These are phyloP conservation scores for Cordyceps tenuipes DNA, from an alignment of 2,329 filamentous ascomycete species.

Conservation along the genomic window DNA sequence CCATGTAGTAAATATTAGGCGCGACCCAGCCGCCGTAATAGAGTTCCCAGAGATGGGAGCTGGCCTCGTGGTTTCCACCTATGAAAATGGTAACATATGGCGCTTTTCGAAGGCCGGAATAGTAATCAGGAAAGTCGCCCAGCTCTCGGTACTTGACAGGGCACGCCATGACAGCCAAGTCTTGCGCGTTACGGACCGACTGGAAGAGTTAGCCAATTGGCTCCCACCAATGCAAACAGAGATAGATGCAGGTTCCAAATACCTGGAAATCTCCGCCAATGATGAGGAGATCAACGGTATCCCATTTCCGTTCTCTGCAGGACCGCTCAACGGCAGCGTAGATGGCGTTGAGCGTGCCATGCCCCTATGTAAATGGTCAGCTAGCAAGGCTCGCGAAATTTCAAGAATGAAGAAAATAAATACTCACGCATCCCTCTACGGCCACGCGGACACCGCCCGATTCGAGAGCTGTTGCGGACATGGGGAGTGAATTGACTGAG, in stretches of 20 bases:
- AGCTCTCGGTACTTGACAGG: constrained; percentile 80
- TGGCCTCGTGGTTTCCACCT: constrained; percentile 91
- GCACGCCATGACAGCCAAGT: constrained; percentile 83
- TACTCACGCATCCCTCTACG: constrained; percentile 74
- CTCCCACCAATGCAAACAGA: not conserved
- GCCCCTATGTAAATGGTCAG: constrained; percentile 51
- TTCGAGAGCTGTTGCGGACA: constrained; percentile 26
- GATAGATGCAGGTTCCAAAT: constrained; percentile 10
- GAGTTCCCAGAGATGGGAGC: constrained; percentile 81
- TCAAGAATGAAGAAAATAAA: not conserved
- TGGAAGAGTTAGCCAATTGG: constrained; percentile 24
- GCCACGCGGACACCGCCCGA: constrained; percentile 61
- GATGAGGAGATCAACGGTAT: constrained; percentile 78
- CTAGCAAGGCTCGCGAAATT: not conserved
- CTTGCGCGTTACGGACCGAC: constrained; percentile 80
- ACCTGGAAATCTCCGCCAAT: constrained; percentile 96
- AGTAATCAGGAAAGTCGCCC: constrained; percentile 92
- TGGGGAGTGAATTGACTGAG: constrained; percentile 12
- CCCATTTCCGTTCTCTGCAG: constrained; percentile 65
- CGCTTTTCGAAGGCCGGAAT: constrained; percentile 66
- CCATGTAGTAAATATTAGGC: constrained; percentile 94
- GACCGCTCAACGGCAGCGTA: constrained; percentile 69
- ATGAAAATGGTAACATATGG: constrained; percentile 90
- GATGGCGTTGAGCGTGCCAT: constrained; percentile 85
- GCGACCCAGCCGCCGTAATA: constrained; percentile 97